Evolutionary conservation across 257 asterid species (phyloP), one percentile per base, ranked within the genome.

Genomic region (Solanum clarkiae): DNA sequence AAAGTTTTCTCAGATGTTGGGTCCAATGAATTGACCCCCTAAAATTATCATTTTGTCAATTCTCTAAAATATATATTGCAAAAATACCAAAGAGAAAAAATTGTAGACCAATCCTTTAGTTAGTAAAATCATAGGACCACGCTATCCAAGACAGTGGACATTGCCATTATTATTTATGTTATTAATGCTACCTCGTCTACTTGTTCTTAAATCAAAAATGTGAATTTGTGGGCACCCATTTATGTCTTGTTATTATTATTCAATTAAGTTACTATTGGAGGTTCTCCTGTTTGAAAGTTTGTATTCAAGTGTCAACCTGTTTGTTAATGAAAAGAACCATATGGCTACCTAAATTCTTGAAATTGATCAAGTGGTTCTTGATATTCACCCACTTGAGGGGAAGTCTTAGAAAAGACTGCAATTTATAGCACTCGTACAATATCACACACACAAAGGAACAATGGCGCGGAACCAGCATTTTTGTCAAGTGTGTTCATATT

Each of bases 81-180:
- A 74, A 47, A 74, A 74, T 32, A 24, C 62, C 22, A 77, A 77
- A 77, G 26, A 51, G 11, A 51, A 77, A 51, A 47, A 7, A 57
- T 24, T 49, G 22, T 17, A 77, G 16, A 77, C 63, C 63, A 51
- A 51, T 51, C 63, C 62, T 16, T 75, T 18, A 75, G 45, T 49
- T 49, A 47, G 60, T 62, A 40, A 75, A 74, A 79, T n/a, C 69
- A 65, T 29, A 54, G 86, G 51, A 71, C 70, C 82, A 66, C 80
- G 42, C 80, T 83, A 85, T 86, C 57, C 80, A 80, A 83, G 86
- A 86, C 75, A 65, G 86, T 40, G 44, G 49, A 51, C 13, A 24
- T 8, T 4, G 62, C n/a, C 44, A 49, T 49, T 47, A 75, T 75
- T 47, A 75, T 49, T 49, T 75, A 10, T 75, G 44, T 26, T 59